Conservation (phyloP, 805 yeast species). For the Kluyveromyces siamensis region DNA sequence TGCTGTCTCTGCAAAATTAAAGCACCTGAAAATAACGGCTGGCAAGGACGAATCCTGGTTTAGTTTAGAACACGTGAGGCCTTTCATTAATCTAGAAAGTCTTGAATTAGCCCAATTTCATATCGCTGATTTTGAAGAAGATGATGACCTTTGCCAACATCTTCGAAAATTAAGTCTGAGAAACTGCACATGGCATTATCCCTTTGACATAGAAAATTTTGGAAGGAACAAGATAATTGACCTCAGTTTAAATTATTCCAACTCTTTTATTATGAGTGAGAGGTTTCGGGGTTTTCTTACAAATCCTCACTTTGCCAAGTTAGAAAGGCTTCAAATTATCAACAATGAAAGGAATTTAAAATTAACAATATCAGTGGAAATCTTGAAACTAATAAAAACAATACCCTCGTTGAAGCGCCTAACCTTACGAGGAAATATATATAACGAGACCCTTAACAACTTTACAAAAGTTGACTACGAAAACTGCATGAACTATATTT, state of each 20-base stretch:
- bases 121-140: constrained; percentile 35
- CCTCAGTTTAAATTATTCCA: constrained; percentile 22
- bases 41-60: constrained; percentile 24
- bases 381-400: constrained; percentile 25
- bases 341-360: constrained; percentile 21
- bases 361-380: constrained; percentile 26
- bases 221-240: constrained; percentile 17
- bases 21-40: constrained; percentile 17
- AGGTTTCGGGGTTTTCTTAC: constrained; percentile 25
- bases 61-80: constrained; percentile 35
- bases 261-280: constrained; percentile 30
- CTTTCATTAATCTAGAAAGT: constrained; percentile 28
- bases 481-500: constrained; percentile 20
- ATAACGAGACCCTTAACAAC: constrained; percentile 27
- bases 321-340: constrained; percentile 21
- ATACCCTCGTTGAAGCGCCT: constrained; percentile 25
- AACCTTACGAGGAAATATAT: constrained; percentile 26
- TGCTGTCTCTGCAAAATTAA: constrained; percentile 7
- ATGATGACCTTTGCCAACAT: constrained; percentile 13
- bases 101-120: constrained; percentile 33
- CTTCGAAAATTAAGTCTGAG: constrained; percentile 26
- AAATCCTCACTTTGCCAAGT: constrained; percentile 20
- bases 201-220: constrained; percentile 34
- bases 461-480: constrained; percentile 22
- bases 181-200: constrained; percentile 51